These are phyloP conservation scores for Excoecaria cochinchinensis DNA, from an alignment of 345 rosid species.

Conservation along the genomic window DNA sequence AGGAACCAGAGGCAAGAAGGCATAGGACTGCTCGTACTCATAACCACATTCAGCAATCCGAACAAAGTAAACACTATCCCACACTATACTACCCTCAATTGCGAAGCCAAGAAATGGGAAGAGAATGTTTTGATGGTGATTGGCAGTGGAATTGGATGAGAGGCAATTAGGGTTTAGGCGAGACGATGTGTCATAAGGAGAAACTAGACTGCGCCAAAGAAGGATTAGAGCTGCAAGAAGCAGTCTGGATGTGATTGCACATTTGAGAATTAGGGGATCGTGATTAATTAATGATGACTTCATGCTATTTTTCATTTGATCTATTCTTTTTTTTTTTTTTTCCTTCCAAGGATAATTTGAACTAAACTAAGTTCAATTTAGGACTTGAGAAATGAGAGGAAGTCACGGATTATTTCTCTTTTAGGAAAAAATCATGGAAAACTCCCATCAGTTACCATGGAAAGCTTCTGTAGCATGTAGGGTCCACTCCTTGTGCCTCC, in stretches of 20 bases:
- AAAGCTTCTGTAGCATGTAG: no score
- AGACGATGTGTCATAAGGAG: constrained; percentile 88
- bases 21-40: constrained; percentile 89
- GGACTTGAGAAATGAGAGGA: no score
- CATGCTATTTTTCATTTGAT: background rate
- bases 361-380: background rate
- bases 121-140: constrained; percentile 15
- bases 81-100: constrained; percentile 60
- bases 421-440: no score
- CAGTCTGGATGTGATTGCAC: constrained; percentile 55
- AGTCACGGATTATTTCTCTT: no score
- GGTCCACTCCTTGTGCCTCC: no score
- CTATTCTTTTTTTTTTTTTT: background rate
- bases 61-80: constrained; percentile 88
- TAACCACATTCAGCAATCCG: constrained; percentile 84
- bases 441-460: no score
- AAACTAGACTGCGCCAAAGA: constrained; percentile 62
- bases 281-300: background rate
- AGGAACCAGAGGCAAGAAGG: constrained; percentile 88
- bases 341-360: no score
- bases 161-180: constrained; percentile 61
- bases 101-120: constrained; percentile 39
- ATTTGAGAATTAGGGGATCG: constrained; percentile 43
- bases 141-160: constrained; percentile 13
- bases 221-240: constrained; percentile 50